Evolutionary conservation across 1,284 basidiomycete species (phyloP), one percentile per base, ranked within the genome.

Genomic region (Phylloboletellus chloephorus): DNA sequence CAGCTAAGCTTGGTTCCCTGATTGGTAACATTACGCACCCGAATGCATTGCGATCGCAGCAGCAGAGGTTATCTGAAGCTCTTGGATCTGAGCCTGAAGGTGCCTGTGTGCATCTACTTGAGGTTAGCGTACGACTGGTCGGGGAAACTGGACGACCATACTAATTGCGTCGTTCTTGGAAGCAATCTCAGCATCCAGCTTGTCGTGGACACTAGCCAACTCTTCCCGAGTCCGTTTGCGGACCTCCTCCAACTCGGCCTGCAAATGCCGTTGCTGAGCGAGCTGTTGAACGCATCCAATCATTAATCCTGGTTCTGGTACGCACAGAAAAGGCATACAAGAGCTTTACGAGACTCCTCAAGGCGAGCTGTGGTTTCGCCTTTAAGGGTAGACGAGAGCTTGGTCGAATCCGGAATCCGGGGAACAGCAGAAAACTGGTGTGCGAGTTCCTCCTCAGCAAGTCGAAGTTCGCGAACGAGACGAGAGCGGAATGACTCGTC

Each of bases 281-380:
- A 82, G 58, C 81, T 86, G 51, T 29, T 41, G 34, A 15, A 10
- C 29, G 24, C 24, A 21, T 33, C 39, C 26, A 44, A 36, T 36
- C 24, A 31, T 37, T 17, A 42, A 29, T 42, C 30, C 6, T 24
- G 16, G 12, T 32, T 29, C 4, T 10, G 20, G 3, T 19, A 45
- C 28, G 3, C 13, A 26, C 13, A 6, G 15, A 13, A 26, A 29
- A 31, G 12, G 43, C 74, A 42, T 58, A 83, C 83, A 52, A 87
- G 56, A 37, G 82, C 79, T 53, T 79, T 82, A 29, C 78, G 71
- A n/a, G 81, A 82, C 50, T 83, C 82, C 50, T 86, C 83, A 9
- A 84, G 58, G 25, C 79, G 79, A 24, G 78, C 78, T 44, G 82
- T 73, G 3, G 76, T 72, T 51, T 86, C 84, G 31, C 85, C 80